Base-by-base conservation (phyloP, 768 basidiomycete species). In the Pisolithus orientalis region DNA sequence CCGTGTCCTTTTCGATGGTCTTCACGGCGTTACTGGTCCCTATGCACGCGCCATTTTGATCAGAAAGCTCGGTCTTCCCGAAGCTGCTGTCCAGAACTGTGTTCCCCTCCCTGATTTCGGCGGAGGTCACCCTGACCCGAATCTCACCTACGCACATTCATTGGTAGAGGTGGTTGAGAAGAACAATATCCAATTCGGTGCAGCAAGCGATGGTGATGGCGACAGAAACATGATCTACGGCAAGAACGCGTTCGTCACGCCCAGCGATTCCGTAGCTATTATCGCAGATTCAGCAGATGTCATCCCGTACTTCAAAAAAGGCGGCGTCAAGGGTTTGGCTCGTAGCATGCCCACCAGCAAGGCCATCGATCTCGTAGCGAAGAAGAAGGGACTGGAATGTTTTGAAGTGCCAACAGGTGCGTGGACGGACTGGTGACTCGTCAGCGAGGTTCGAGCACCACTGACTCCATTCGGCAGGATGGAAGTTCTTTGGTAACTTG, bases 151-250 rank as follows among this genome's bases (percentile, higher is more conserved):
- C 70, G 96, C 96, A 1, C 91, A 94, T 72, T 77, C 83, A 13
- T 86, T 99, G 48, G 96, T 99, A 37, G 89, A 94, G 54, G 85
- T 75, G 16, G 96, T 99, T 42, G 96, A 99, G 73, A 75, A 77
- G 65, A 76, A 87, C 39, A 76, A 82, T 52, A 94, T 98, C 59
- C 78, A 81, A 42, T 98, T 99, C 61, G 96, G 96, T 51, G 96
- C 96, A 31, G 96, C 96, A 7, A 90, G 86, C 56, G 96, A 99
- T 65, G 96, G 96, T 28, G 96, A 98, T 61, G 95, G 96, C 39
- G 96, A 98, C 69, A 75, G 96, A 57, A 98, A 99, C 77, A 98
- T 99, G 96, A 98, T 99, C 65, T 99, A 99, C 70, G 96, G 96
- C 60, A 87, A 89, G 68, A 87, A 89, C 55, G 96, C 96, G 43